Base-by-base conservation (phyloP, 2,329 filamentous ascomycete species). In the Endoconidiophora polonica region DNA sequence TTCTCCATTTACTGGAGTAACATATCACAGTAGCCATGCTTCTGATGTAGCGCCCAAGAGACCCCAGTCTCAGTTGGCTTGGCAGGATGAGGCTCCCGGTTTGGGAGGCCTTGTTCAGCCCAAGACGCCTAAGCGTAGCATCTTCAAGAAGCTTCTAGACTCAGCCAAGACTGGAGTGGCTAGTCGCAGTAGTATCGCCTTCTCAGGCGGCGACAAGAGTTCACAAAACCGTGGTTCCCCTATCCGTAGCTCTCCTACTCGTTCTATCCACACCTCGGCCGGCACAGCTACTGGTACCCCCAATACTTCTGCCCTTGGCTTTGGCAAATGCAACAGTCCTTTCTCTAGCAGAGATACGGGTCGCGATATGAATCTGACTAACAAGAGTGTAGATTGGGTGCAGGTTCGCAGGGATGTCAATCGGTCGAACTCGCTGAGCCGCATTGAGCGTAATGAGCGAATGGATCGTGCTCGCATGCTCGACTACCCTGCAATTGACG, bases 321-420 rank as follows among this genome's bases (percentile, higher is more conserved):
- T 65, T 54, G 64, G 65, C 40, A 63, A 57, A 42, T 47, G 51
- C 3, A 55, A 60, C 9, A 61, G 61, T 23, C 57, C 63, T 52
- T 53, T 53, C 33, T 9, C 26, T 10, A 65, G 60, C 49, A 68
- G 69, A 43, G 75, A 78, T 54, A 66, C 73, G 3, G 74, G 78
- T 12, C 73, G 76, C 50, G 86, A 93, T 16, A 83, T 83, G 73
- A 86, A 83, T 2, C 63, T 83, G 5, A 33, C 29, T 6, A 57
- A 67, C 18, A 68, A 67, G 9, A 68, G 71, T 1, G 74, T 84
- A 12, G 90, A 96, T 62, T 98, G 91, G 88, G 87, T 98, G n/a
- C 88, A 96, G 62, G 87, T 96, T 20, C 82, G 91, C 36, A 79
- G 91, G 43, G 93, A 98, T 64, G 83, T 98, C 44, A 96, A 98